Evolutionary conservation across 108 stramenopile genomes (phyloP).

Genomic region (Discostella stelligeroides): DNA sequence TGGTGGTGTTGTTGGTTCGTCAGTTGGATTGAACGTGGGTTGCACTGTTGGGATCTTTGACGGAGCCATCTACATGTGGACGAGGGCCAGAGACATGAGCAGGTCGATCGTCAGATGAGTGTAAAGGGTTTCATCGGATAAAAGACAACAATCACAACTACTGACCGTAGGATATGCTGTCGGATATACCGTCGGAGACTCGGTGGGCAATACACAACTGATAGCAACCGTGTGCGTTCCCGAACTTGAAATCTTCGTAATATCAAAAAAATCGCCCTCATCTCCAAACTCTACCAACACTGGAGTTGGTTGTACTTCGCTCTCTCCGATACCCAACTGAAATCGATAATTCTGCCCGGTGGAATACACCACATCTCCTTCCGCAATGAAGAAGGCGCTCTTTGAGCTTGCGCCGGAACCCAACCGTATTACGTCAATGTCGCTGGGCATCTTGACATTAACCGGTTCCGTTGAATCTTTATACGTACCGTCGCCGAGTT

Average conservation of each 20-base stretch:
- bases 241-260: conserved; percentile 22
- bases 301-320: background rate
- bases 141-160: background rate
- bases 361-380: conserved; percentile 11
- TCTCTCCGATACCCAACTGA: conserved; percentile 17
- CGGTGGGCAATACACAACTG: conserved; percentile 8
- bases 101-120: too few species aligned
- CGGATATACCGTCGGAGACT: conserved; percentile 6
- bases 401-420: conserved; percentile 14
- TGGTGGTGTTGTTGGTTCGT: conserved; percentile 5
- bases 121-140: background rate
- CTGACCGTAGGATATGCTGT: conserved; percentile 20
- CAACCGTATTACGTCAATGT: background rate
- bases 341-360: conserved; percentile 23
- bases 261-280: background rate
- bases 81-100: too few species aligned
- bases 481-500: conserved; percentile 31
- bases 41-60: background rate
- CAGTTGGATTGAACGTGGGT: background rate
- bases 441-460: conserved; percentile 18
- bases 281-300: conserved; percentile 8
- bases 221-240: conserved; percentile 26
- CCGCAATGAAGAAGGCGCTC: conserved; percentile 28
- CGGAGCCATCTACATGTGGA: background rate
- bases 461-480: conserved; percentile 18